Percentiles rank a stretch among this genome's conserved stretches.
These are phyloP conservation scores for Suhomyces bribrorum DNA, from an alignment of 1,139 yeast genomes.

Conservation along the genomic window DNA sequence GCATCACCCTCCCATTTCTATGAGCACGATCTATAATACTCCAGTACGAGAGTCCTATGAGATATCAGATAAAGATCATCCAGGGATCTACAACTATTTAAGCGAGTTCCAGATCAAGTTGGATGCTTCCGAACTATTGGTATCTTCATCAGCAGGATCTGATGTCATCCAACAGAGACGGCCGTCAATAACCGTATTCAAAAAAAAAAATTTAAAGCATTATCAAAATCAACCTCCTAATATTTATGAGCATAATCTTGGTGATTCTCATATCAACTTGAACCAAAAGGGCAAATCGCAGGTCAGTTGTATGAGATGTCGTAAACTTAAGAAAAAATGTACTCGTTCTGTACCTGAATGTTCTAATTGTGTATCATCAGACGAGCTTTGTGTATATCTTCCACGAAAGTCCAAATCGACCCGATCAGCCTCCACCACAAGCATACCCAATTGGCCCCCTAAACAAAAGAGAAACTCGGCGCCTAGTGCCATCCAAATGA, in stretches of 20 bases:
- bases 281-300: constrained; percentile 20
- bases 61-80: constrained; percentile 14
- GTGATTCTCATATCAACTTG: constrained; percentile 17
- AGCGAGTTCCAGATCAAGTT: constrained; percentile 21
- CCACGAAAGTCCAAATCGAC: constrained; percentile 18
- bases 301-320: constrained; percentile 27
- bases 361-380: constrained; percentile 25
- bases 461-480: background rate
- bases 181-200: constrained; percentile 24
- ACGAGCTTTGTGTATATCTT: constrained; percentile 24
- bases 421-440: constrained; percentile 1
- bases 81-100: constrained; percentile 16
- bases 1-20: too few relatives aligned
- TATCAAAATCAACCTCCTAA: constrained; percentile 13
- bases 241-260: constrained; percentile 23
- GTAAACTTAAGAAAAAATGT: constrained; percentile 28
- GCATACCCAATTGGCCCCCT: constrained; percentile 1
- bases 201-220: constrained; percentile 23
- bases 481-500: background rate
- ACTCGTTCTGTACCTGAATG: constrained; percentile 27
- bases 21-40: background rate
- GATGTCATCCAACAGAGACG: constrained; percentile 1
- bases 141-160: constrained; percentile 10
- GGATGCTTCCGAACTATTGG: constrained; percentile 2
- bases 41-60: constrained; percentile 3